Evolutionary conservation across 2,329 filamentous ascomycete genomes (phyloP).

Genomic region (Allantophomopsis cytisporea): DNA sequence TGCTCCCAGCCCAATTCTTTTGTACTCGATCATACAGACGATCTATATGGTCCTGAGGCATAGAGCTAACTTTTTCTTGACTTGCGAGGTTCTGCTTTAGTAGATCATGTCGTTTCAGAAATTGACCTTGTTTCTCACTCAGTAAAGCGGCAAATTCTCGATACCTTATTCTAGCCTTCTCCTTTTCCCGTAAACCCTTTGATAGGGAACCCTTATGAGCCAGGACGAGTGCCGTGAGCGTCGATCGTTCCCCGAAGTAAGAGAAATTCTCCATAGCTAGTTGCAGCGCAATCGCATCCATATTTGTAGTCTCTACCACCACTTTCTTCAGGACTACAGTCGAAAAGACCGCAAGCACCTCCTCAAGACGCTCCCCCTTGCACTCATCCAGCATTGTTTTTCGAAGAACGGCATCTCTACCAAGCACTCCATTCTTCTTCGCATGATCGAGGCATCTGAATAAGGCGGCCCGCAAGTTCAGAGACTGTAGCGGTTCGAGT

Average conservation of each 20-base stretch:
- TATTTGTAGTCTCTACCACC: constrained; percentile 26
- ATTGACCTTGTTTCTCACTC: constrained; percentile 43
- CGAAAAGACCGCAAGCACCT: constrained; percentile 74
- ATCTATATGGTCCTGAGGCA: constrained; percentile 27
- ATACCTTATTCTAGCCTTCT: constrained; percentile 43
- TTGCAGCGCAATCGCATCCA: constrained; percentile 34
- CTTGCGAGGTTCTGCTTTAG: constrained; percentile 16
- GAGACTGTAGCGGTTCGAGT: constrained; percentile 75
- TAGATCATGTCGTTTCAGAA: constrained; percentile 39
- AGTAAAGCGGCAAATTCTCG: constrained; percentile 50
- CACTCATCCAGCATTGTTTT: constrained; percentile 98
- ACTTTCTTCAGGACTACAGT: constrained; percentile 66
- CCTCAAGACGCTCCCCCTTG: constrained; percentile 79
- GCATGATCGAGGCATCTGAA: constrained; percentile 69
- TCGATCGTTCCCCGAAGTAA: constrained; percentile 36
- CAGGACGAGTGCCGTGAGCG: constrained; percentile 53
- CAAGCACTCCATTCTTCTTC: constrained; percentile 77
- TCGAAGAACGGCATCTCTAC: constrained; percentile 65
- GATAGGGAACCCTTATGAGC: constrained; percentile 58
- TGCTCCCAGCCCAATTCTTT: constrained; percentile 68
- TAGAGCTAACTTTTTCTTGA: constrained; percentile 11
- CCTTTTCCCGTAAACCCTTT: constrained; percentile 43
- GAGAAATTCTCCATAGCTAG: constrained; percentile 46
- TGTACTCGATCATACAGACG: constrained; percentile 44
- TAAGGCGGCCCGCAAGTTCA: constrained; percentile 76